Conservation (phyloP, 1,139 yeast genomes). For the Hyphopichia burtonii region DNA sequence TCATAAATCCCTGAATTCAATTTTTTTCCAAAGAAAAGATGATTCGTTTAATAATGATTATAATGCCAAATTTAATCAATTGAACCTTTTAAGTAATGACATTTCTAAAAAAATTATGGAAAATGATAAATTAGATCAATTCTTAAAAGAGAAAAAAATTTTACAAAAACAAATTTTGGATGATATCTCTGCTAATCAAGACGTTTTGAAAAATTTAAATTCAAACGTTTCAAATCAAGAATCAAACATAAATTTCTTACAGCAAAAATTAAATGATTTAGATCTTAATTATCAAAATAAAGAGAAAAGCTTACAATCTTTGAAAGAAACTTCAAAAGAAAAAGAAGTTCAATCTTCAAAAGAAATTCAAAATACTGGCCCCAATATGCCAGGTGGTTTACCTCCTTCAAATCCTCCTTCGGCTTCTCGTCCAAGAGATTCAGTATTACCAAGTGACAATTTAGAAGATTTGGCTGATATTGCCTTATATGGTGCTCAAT, state of each 20-base stretch:
- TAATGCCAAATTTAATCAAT: slow-evolving; percentile 15
- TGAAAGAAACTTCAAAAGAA: too few species aligned
- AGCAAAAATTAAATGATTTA: slow-evolving; percentile 3
- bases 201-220: slow-evolving; percentile 13
- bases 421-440: slow-evolving; percentile 10
- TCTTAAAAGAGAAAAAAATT: slow-evolving; percentile 22
- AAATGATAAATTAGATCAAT: slow-evolving; percentile 16
- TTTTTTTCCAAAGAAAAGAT: slow-evolving; percentile 32
- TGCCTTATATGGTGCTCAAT: slow-evolving; percentile 40
- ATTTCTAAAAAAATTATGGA: slow-evolving; percentile 19
- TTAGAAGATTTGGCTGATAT: slow-evolving; percentile 46
- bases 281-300: too few species aligned
- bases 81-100: slow-evolving; percentile 19
- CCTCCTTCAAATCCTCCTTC: not conserved
- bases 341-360: too few species aligned
- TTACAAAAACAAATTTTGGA: slow-evolving; percentile 18
- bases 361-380: too few species aligned
- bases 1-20: slow-evolving; percentile 19
- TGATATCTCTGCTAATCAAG: slow-evolving; percentile 17
- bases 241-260: slow-evolving; percentile 10
- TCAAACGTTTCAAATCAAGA: slow-evolving; percentile 14
- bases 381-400: too few species aligned
- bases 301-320: too few species aligned
- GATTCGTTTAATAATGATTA: slow-evolving; percentile 5
- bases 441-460: slow-evolving; percentile 21